Conservation (phyloP, 371 early-diverging fungal species). For the Mucor piriformis region DNA sequence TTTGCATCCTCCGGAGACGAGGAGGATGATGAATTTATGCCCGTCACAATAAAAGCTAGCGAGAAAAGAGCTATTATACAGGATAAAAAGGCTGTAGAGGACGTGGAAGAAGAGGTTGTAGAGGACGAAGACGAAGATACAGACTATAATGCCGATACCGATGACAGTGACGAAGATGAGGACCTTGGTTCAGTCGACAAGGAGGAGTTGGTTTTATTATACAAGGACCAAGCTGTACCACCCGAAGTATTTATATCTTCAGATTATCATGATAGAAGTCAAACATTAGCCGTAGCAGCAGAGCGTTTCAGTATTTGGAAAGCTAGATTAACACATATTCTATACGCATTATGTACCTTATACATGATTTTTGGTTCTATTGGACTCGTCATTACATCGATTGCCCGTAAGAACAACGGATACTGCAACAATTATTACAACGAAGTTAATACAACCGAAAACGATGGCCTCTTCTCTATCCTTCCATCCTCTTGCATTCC, state of each 20-base stretch:
- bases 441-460: not conserved
- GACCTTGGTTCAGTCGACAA: constrained; percentile 10
- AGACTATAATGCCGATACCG: constrained; percentile 12
- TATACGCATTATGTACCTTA: not conserved
- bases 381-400: constrained; percentile 5
- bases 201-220: constrained; percentile 12
- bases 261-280: constrained; percentile 3
- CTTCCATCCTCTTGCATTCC: constrained; percentile 27
- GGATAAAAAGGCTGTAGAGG: not conserved
- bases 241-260: constrained; percentile 4
- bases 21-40: not conserved
- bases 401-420: constrained; percentile 20
- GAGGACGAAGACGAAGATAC: constrained; percentile 6
- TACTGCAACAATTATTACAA: constrained; percentile 12
- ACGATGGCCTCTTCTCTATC: constrained; percentile 1
- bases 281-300: constrained; percentile 1
- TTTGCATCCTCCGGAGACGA: constrained; percentile 19
- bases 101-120: not conserved
- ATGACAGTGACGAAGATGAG: constrained; percentile 12
- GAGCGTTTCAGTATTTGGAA: constrained; percentile 6
- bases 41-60: not conserved
- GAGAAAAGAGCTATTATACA: not conserved
- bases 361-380: constrained; percentile 1
- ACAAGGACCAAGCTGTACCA: constrained; percentile 17
- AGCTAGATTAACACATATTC: not conserved